A percentile compares a stretch with the other conserved stretches of the same genome.
phyloP scores from a whole-genome alignment of 2,329 filamentous ascomycete species.

The Nectriaceae sp. region DNA sequence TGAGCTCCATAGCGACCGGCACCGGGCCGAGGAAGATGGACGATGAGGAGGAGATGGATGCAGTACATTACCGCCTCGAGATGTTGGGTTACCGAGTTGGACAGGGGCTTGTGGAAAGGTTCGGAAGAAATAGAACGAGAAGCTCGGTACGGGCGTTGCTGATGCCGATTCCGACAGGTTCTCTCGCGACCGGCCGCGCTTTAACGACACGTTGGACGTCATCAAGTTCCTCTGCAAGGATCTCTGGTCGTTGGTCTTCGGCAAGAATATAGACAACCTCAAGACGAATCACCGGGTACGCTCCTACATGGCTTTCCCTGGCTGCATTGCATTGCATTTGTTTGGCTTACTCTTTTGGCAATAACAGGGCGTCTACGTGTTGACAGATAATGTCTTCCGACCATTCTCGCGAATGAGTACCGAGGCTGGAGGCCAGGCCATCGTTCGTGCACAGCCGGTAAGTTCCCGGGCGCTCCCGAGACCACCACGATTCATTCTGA shows the following conservation, averaged over 20 bases:
- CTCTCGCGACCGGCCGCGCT: slow-evolving; percentile 80
- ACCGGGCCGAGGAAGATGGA: slow-evolving; percentile 43
- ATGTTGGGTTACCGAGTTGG: slow-evolving; percentile 87
- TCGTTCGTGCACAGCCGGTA: slow-evolving; percentile 78
- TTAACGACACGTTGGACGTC: slow-evolving; percentile 88
- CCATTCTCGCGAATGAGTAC: slow-evolving; percentile 90
- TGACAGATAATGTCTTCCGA: slow-evolving; percentile 90
- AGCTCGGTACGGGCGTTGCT: slow-evolving; percentile 8
- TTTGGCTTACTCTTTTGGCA: slow-evolving; percentile 6
- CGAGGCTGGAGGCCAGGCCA: slow-evolving; percentile 71
- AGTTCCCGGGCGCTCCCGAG: slow-evolving; percentile 32
- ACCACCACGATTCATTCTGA: slow-evolving; percentile 8
- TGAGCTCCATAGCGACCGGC: slow-evolving; percentile 28
- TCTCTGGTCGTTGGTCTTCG: slow-evolving; percentile 90
- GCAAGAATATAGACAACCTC: slow-evolving; percentile 97
- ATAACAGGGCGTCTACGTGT: slow-evolving; percentile 82
- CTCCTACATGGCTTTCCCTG: background rate
- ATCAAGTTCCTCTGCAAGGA: slow-evolving; percentile 99
- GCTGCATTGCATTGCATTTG: background rate
- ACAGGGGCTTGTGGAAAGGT: slow-evolving; percentile 89
- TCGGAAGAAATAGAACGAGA: slow-evolving; percentile 34
- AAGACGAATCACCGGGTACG: slow-evolving; percentile 93
- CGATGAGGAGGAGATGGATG: slow-evolving; percentile 82
- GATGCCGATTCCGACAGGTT: slow-evolving; percentile 68
- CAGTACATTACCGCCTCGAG: slow-evolving; percentile 83